Base-by-base conservation (phyloP, 768 basidiomycete genomes). In the Auricularia cornea region DNA sequence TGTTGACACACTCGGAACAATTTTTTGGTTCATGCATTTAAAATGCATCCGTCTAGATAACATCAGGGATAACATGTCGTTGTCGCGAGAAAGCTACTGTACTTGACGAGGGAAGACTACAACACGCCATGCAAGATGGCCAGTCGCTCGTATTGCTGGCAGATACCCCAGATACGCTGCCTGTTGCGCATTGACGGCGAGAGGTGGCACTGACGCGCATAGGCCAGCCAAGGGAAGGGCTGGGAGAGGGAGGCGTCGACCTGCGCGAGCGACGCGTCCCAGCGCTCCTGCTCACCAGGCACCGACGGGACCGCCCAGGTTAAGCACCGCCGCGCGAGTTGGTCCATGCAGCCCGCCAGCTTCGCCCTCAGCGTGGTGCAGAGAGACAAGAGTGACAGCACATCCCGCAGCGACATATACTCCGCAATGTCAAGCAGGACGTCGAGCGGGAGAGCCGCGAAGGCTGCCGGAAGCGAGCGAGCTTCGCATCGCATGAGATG, bases 381-480 rank as follows among this genome's bases (percentile, higher is more conserved):
- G 11, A 48, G 10, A 20, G 12, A 8, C 6, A 48, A 86, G 8
- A 89, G 72, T 59, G 80, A 72, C 70, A 84, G 81, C 23, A 89
- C 77, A 72, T 89, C 88, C 54, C 73, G 74, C 67, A 86, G 74
- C 66, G 85, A 79, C 32, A 89, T 80, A 73, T 84, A 82, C 51
- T 78, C 79, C 3, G 85, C 81, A 71, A 90, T 82, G 75, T 86
- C 85, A 62, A 89, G 79, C 54, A 90, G 71, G 23, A 89, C 76
- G 75, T 90, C 88, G 72, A 88, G 89, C 0, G 88, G 88, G 23
- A 90, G 76, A 3, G 75, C 77, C 64, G 72, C 71, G 60, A 81
- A 70, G 12, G 44, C 44, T 6, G 44, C 20, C 6, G 23, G 20
- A 6, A 6, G 6, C 12, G 44, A 14, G 20, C 44, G 44, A 12